These are phyloP conservation scores for Murraya koenigii DNA, from an alignment of 345 rosid genomes.

Conservation along the genomic window DNA sequence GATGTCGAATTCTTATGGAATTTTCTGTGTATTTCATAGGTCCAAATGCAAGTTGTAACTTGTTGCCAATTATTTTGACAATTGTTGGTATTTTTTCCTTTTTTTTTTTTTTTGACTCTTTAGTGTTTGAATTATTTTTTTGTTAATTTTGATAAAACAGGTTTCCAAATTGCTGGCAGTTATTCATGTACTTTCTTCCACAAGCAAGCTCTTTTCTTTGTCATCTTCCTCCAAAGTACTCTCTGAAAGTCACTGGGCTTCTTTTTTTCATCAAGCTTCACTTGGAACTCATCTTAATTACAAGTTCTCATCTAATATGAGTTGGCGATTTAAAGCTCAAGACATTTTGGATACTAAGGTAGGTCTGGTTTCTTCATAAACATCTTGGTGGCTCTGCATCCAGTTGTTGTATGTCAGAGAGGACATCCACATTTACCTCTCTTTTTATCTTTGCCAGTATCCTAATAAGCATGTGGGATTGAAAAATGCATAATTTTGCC, in stretches of 20 bases:
- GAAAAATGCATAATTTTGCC: neutral
- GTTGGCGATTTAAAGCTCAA: conserved; percentile 30
- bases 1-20: neutral
- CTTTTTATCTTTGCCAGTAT: neutral
- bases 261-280: conserved; percentile 95
- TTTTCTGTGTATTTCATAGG: neutral
- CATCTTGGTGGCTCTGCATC: neutral
- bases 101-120: neutral
- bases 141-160: conserved; percentile 33
- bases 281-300: conserved; percentile 68
- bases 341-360: conserved; percentile 44
- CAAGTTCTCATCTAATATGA: conserved; percentile 53
- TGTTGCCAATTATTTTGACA: neutral
- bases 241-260: conserved; percentile 86
- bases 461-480: neutral
- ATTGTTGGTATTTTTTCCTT: neutral
- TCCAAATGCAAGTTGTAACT: neutral
- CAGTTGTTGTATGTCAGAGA: neutral
- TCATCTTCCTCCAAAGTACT: conserved; percentile 44
- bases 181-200: conserved; percentile 56
- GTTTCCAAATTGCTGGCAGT: conserved; percentile 77
- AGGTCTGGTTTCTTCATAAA: neutral
- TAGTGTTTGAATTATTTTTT: conserved; percentile 11
- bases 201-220: conserved; percentile 42
- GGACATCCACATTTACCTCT: neutral